phyloP scores from a whole-genome alignment of 2,329 filamentous ascomycete genomes.

The Xylariales sp. region DNA sequence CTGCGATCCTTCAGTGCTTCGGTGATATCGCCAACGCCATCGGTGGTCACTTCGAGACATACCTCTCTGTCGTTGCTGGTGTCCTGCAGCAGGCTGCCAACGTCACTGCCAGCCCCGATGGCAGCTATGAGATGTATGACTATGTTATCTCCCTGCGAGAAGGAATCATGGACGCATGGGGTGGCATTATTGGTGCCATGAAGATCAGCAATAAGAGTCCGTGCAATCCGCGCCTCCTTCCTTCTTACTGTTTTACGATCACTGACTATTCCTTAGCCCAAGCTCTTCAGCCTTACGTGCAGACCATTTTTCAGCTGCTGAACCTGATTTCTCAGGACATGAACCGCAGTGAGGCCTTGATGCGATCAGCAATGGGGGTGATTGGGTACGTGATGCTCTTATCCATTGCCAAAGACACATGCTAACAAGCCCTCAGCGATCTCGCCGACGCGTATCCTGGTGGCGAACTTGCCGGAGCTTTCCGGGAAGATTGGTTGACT shows the following conservation, averaged over 20 bases:
- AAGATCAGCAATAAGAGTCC: constrained; percentile 73
- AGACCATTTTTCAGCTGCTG: constrained; percentile 82
- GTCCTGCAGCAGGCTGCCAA: constrained; percentile 89
- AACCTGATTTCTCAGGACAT: constrained; percentile 73
- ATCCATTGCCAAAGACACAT: not conserved
- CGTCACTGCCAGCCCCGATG: constrained; percentile 73
- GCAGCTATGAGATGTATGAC: constrained; percentile 91
- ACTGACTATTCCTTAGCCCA: constrained; percentile 50
- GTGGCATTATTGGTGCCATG: constrained; percentile 92
- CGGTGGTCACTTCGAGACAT: constrained; percentile 84
- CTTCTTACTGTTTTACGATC: constrained; percentile 21
- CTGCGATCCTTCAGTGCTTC: constrained; percentile 95
- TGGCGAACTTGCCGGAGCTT: constrained; percentile 77
- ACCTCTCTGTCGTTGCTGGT: constrained; percentile 85
- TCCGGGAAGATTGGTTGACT: constrained; percentile 88
- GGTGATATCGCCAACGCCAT: constrained; percentile 97
- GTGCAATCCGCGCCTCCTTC: constrained; percentile 24
- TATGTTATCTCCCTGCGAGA: constrained; percentile 93
- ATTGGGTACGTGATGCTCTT: constrained; percentile 65
- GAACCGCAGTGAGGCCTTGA: constrained; percentile 85
- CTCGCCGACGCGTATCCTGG: constrained; percentile 90
- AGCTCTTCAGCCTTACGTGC: constrained; percentile 70
- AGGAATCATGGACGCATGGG: constrained; percentile 99
- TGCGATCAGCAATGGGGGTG: constrained; percentile 94
- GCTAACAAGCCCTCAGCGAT: constrained; percentile 61